phyloP scores from a whole-genome alignment of 352 stramenopile species.

The Globisporangium emineosum region DNA sequence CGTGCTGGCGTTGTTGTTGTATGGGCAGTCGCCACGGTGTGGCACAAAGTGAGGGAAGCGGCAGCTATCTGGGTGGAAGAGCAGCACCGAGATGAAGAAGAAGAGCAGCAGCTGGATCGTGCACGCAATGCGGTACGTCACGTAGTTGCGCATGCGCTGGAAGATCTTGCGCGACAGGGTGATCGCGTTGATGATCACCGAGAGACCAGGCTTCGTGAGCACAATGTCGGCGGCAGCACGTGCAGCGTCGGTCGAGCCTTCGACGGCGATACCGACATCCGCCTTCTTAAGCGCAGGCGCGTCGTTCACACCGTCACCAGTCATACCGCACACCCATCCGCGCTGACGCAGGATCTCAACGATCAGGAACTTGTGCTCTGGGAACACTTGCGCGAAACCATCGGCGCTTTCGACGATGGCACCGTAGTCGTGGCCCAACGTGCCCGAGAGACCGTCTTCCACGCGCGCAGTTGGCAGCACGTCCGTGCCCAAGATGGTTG shows the following conservation, averaged over 20 bases:
- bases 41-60: conserved; percentile 69
- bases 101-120: conserved; percentile 92
- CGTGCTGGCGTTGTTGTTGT: conserved; percentile 34
- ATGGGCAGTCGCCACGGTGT: conserved; percentile 45
- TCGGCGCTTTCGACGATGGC: conserved; percentile 90
- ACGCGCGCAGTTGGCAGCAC: conserved; percentile 52
- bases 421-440: conserved; percentile 57
- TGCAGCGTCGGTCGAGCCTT: conserved; percentile 86
- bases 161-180: conserved; percentile 92
- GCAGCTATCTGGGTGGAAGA: conserved; percentile 82
- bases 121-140: conserved; percentile 92
- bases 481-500: conserved; percentile 81
- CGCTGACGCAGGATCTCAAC: conserved; percentile 84
- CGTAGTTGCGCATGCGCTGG: conserved; percentile 92
- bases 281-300: conserved; percentile 66
- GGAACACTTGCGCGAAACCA: conserved; percentile 93
- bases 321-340: conserved; percentile 74
- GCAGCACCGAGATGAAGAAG: conserved; percentile 91
- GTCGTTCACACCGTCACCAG: conserved; percentile 73
- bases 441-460: conserved; percentile 58
- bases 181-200: conserved; percentile 90
- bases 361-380: conserved; percentile 91
- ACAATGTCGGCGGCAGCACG: conserved; percentile 92
- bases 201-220: conserved; percentile 91
- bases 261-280: conserved; percentile 73